A percentile compares a stretch with the other conserved stretches of the same genome.
These are phyloP conservation scores for Phialocephala subalpina DNA, from an alignment of 2,329 filamentous ascomycete genomes.

Conservation along the genomic window DNA sequence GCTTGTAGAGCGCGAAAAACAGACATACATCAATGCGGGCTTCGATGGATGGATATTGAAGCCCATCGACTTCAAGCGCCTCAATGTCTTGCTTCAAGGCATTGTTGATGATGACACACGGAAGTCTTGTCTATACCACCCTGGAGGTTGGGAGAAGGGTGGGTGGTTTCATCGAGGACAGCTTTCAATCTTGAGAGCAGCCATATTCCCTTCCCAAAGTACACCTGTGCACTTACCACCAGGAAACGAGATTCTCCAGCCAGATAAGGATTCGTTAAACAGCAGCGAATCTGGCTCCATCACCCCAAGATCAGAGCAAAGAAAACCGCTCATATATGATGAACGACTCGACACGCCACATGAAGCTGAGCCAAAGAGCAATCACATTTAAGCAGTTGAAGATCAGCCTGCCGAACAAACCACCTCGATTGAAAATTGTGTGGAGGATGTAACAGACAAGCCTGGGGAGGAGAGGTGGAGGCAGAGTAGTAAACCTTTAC, in stretches of 20 bases:
- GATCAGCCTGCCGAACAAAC: neutral
- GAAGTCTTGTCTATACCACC: constrained; percentile 69
- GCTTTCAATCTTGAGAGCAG: constrained; percentile 12
- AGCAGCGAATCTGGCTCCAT: constrained; percentile 28
- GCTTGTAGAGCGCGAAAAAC: constrained; percentile 72
- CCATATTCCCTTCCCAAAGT: constrained; percentile 23
- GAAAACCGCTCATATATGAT: constrained; percentile 2
- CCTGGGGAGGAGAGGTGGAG: neutral
- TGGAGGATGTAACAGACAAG: constrained; percentile 13
- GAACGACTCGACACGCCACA: neutral
- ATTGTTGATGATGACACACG: constrained; percentile 69
- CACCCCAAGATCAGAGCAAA: neutral
- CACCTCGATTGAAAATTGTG: neutral
- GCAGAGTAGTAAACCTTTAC: neutral
- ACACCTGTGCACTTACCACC: constrained; percentile 21
- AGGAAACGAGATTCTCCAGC: neutral
- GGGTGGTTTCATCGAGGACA: constrained; percentile 72
- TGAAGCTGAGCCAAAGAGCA: neutral
- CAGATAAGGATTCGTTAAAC: constrained; percentile 16
- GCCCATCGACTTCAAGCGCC: constrained; percentile 81
- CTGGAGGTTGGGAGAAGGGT: constrained; percentile 83
- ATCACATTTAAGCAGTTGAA: neutral
- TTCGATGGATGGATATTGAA: constrained; percentile 95
- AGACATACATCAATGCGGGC: constrained; percentile 77
- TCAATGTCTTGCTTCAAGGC: constrained; percentile 73